Evolutionary conservation across 2,329 filamentous ascomycete species (phyloP), one percentile per base, ranked within the genome.

Genomic region (Thelonectria rubi): DNA sequence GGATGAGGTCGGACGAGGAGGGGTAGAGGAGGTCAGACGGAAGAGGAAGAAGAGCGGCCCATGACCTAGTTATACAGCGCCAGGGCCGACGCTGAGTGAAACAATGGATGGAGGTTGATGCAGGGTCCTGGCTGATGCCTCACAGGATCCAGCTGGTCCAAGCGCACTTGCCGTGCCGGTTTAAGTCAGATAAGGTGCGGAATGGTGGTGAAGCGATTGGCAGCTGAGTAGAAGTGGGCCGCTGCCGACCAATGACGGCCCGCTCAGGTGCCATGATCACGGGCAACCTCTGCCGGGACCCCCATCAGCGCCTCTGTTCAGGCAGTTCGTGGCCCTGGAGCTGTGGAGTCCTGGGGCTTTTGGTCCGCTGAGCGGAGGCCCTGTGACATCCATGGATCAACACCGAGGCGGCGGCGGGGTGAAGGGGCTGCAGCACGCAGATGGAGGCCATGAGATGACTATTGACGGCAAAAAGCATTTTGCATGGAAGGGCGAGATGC

Each of bases 331-430:
- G 32, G 30, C 32, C n/a, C 56, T 43, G 12, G 34, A 39, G 45
- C 37, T 17, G 21, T 40, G 24, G 20, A 21, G 24, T 6, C 39
- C 24, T 10, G 15, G 17, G 24, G 40, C 11, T 30, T 30, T 8
- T 30, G 26, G 26, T 30, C 24, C 18, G 11, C 26, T 30, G 39
- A 24, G 42, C 12, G 21, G 26, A 43, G 15, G 51, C 51, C 51
- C 51, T 37, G 57, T 60, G 58, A 60, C 58, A 60, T 60, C n/a
- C n/a, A n/a, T n/a, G n/a, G n/a, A n/a, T n/a, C n/a, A n/a, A 9
- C 26, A 8, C 26, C 26, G 26, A 30, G 26, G 7, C 26, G 26
- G 7, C 26, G 26, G 26, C 26, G 8, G 21, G 26, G 5, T 30
- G 26, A 6, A 30, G 26, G 26, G 10, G 21, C 3, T 24, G 21